Evolutionary conservation across 768 basidiomycete species (phyloP).

Genomic region (Dacryopinax spathularia): DNA sequence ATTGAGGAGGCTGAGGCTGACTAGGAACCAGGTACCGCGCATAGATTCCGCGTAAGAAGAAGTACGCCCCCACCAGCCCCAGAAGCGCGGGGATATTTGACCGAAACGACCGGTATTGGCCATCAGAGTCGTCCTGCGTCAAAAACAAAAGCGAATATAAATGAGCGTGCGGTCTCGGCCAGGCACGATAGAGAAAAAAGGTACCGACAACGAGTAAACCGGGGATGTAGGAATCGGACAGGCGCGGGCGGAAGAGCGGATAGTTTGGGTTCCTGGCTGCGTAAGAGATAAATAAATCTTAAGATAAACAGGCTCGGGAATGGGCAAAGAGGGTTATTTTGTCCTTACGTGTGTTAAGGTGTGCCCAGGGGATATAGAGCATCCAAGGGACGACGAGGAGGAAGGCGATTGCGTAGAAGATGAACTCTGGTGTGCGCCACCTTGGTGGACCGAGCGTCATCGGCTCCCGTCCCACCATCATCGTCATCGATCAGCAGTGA

Average conservation of each 20-base stretch:
- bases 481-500: neutral
- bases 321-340: slow-evolving; percentile 58
- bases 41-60: slow-evolving; percentile 42
- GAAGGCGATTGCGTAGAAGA: slow-evolving; percentile 52
- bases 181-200: neutral
- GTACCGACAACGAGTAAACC: slow-evolving; percentile 53
- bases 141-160: neutral
- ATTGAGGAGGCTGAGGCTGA: slow-evolving; percentile 20
- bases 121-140: slow-evolving; percentile 76
- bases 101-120: slow-evolving; percentile 81
- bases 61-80: slow-evolving; percentile 37
- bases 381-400: slow-evolving; percentile 53
- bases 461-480: neutral
- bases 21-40: slow-evolving; percentile 18
- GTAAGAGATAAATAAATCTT: slow-evolving; percentile 6
- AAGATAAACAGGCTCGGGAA: slow-evolving; percentile 1
- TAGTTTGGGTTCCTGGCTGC: slow-evolving; percentile 68
- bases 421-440: slow-evolving; percentile 75
- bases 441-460: slow-evolving; percentile 31
- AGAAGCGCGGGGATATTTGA: slow-evolving; percentile 56
- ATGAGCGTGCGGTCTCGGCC: neutral
- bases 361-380: slow-evolving; percentile 52
- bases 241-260: slow-evolving; percentile 36
- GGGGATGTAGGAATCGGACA: slow-evolving; percentile 70
- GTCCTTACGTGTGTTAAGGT: neutral